These are phyloP conservation scores for Ceratobasidium sp. DNA, from an alignment of 1,284 basidiomycete genomes.

Conservation along the genomic window DNA sequence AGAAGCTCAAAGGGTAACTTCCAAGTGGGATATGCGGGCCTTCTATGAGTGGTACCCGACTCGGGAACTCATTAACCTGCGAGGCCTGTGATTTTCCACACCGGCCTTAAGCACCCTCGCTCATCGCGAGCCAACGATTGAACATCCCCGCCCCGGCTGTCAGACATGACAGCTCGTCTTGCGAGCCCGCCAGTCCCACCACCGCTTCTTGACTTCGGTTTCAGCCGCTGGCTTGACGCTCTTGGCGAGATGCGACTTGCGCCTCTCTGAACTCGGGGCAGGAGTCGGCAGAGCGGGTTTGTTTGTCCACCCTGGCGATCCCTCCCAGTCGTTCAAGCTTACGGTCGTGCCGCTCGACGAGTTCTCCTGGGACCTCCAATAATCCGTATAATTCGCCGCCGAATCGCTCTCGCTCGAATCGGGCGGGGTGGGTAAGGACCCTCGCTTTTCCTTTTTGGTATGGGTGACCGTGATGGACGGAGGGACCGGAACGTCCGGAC, in stretches of 20 bases:
- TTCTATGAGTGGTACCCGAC: too few species aligned
- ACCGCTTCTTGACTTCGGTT: slow-evolving; percentile 11
- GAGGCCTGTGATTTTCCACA: slow-evolving; percentile 24
- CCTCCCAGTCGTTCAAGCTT: slow-evolving; percentile 35
- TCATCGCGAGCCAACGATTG: not conserved
- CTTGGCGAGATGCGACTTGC: slow-evolving; percentile 5
- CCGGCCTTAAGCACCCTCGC: not conserved
- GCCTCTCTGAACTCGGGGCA: not conserved
- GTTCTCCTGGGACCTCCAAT: not conserved
- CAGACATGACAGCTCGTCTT: slow-evolving; percentile 2
- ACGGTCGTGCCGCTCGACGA: slow-evolving; percentile 13
- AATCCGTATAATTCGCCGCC: slow-evolving; percentile 14
- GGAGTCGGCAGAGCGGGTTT: not conserved
- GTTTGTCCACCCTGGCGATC: slow-evolving; percentile 23
- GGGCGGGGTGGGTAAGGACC: slow-evolving; percentile 21
- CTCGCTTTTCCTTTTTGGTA: not conserved
- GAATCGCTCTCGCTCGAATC: slow-evolving; percentile 29
- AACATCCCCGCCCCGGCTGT: not conserved
- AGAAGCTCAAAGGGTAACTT: too few species aligned
- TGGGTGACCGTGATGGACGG: not conserved
- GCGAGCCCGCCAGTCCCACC: slow-evolving; percentile 23
- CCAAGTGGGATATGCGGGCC: too few species aligned
- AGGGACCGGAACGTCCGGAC: slow-evolving; percentile 9
- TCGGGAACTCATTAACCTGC: too few species aligned
- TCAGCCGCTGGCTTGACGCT: not conserved